Evolutionary conservation across 805 yeast genomes (phyloP).

Genomic region (Scheffersomyces lignosus): DNA sequence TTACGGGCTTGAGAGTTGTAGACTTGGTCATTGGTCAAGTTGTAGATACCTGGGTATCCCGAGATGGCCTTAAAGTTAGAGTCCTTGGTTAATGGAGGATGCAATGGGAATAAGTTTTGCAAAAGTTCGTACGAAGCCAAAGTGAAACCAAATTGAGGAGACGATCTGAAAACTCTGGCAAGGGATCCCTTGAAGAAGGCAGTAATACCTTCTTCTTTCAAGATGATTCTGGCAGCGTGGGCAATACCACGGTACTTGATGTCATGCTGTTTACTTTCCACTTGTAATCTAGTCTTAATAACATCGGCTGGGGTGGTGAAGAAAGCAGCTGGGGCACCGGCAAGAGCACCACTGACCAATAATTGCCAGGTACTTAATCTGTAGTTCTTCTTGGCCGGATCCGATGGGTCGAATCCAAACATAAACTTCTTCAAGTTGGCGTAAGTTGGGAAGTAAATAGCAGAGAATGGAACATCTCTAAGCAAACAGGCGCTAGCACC

Average conservation of each 20-base stretch:
- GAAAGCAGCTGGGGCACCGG: conserved; percentile 98
- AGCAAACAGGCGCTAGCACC: conserved; percentile 90
- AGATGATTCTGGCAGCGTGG: conserved; percentile 74
- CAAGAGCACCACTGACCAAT: conserved; percentile 84
- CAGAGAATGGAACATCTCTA: conserved; percentile 95
- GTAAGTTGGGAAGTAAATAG: conserved; percentile 95
- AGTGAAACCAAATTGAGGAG: conserved; percentile 98
- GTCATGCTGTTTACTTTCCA: conserved; percentile 76
- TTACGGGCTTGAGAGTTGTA: conserved; percentile 37
- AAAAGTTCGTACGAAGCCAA: conserved; percentile 94
- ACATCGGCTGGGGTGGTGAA: conserved; percentile 97
- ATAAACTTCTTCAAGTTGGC: conserved; percentile 85
- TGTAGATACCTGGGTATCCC: conserved; percentile 48
- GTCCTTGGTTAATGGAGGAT: conserved; percentile 45
- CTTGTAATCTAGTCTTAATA: conserved; percentile 90
- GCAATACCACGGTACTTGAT: conserved; percentile 71
- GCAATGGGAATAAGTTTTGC: conserved; percentile 75
- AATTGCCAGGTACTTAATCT: conserved; percentile 80
- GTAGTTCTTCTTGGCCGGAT: conserved; percentile 54
- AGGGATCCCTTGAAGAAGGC: conserved; percentile 97
- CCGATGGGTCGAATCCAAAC: conserved; percentile 75
- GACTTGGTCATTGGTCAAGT: conserved; percentile 45
- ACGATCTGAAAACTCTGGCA: conserved; percentile 90
- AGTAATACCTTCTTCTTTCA: conserved; percentile 76
- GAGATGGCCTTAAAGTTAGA: conserved; percentile 44